Conservation (phyloP, 768 basidiomycete genomes). For the Termitomyces sp. region DNA sequence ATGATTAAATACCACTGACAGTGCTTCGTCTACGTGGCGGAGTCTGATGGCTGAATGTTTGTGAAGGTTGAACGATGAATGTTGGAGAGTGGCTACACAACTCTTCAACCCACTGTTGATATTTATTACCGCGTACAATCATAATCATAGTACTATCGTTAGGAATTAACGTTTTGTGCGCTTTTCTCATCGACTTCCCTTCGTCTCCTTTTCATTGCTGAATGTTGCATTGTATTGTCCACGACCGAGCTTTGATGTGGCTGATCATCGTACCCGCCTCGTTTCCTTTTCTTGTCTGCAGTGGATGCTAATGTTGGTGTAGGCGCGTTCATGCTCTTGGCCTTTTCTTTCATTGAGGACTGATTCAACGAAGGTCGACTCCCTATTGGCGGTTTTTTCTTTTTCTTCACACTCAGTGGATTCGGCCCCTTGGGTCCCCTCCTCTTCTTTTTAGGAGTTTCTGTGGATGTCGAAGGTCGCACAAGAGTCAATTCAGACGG, state of each 20-base stretch:
- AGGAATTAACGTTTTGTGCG: too few relatives aligned
- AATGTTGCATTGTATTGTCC: background rate
- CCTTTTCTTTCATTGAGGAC: conserved; percentile 3
- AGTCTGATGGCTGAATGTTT: background rate
- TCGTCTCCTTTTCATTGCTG: conserved; percentile 24
- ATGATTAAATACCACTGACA: conserved; percentile 6
- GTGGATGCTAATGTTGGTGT: conserved; percentile 21
- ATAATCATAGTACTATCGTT: too few relatives aligned
- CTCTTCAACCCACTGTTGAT: too few relatives aligned
- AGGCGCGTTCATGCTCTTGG: conserved; percentile 32
- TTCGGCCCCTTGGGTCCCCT: conserved; percentile 86
- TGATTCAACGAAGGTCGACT: background rate
- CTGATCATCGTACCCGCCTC: conserved; percentile 4
- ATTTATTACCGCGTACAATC: too few relatives aligned
- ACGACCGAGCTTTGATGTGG: background rate
- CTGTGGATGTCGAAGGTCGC: conserved; percentile 26
- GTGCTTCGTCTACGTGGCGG: conserved; percentile 80
- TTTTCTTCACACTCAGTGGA: conserved; percentile 91
- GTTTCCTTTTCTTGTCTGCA: conserved; percentile 25
- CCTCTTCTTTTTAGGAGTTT: conserved; percentile 45
- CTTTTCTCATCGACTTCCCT: background rate
- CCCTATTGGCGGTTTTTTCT: conserved; percentile 42
- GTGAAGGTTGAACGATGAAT: too few relatives aligned
- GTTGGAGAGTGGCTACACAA: background rate
- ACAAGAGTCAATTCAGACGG: conserved; percentile 43